phyloP scores from a whole-genome alignment of 345 rosid genomes.

The Populus pruinosa region DNA sequence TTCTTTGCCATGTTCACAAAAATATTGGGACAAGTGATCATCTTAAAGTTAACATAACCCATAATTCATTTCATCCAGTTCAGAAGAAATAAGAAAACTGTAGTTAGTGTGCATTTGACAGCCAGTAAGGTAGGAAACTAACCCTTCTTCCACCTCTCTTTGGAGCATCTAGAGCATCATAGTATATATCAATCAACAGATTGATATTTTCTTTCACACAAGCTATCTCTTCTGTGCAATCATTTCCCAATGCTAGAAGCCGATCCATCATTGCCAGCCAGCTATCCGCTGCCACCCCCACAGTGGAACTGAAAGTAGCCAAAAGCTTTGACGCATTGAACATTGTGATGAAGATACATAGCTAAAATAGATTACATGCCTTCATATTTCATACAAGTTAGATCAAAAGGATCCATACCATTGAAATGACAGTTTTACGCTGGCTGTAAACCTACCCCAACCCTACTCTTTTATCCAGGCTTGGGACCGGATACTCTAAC shows the following conservation, averaged over 20 bases:
- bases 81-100: neutral
- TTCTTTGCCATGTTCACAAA: neutral
- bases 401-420: too few relatives aligned
- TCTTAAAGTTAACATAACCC: neutral
- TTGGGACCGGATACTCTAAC: too few relatives aligned
- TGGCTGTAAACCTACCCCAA: too few relatives aligned
- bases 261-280: slow-evolving; percentile 81
- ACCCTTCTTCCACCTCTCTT: slow-evolving; percentile 53
- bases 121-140: slow-evolving; percentile 1
- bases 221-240: slow-evolving; percentile 34
- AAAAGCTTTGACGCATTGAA: slow-evolving; percentile 10
- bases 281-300: slow-evolving; percentile 60
- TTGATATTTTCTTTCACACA: slow-evolving; percentile 37
- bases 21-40: too few relatives aligned
- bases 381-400: neutral
- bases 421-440: too few relatives aligned
- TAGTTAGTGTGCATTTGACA: neutral
- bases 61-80: neutral
- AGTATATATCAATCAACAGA: slow-evolving; percentile 50
- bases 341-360: neutral
- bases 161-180: slow-evolving; percentile 81
- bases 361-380: too few relatives aligned
- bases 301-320: slow-evolving; percentile 46
- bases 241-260: slow-evolving; percentile 40
- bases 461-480: too few relatives aligned